Evolutionary conservation across 495 filamentous ascomycete genomes (phyloP).

Genomic region (Hapsidospora chrysogenum): DNA sequence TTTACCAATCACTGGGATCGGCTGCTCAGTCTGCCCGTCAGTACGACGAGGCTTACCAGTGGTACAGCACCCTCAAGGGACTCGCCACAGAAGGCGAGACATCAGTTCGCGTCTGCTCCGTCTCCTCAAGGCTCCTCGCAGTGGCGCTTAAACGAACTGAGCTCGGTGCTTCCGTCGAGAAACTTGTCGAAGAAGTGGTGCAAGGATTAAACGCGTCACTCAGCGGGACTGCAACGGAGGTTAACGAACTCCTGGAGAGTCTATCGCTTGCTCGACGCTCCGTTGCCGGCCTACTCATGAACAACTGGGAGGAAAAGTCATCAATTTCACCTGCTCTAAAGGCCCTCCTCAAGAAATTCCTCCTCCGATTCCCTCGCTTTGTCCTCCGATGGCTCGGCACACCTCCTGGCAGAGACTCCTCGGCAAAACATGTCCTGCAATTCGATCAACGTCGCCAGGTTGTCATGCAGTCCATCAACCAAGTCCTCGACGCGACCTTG

Average conservation of each 20-base stretch:
- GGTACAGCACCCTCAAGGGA: conserved; percentile 24
- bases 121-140: conserved; percentile 26
- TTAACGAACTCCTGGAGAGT: conserved; percentile 54
- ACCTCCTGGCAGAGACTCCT: conserved; percentile 19
- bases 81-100: conserved; percentile 19
- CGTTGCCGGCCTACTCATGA: conserved; percentile 33
- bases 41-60: conserved; percentile 26
- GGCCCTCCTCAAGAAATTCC: conserved; percentile 27
- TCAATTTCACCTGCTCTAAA: background rate
- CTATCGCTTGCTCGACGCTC: conserved; percentile 46
- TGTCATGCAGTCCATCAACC: conserved; percentile 23
- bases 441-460: conserved; percentile 38
- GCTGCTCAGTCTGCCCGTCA: conserved; percentile 27
- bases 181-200: conserved; percentile 27
- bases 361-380: conserved; percentile 35
- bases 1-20: conserved; percentile 21
- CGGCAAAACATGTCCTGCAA: conserved; percentile 31
- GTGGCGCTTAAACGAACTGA: conserved; percentile 18
- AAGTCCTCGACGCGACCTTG: conserved; percentile 39
- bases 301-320: conserved; percentile 2
- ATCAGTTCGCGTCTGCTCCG: conserved; percentile 22
- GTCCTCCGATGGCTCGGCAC: conserved; percentile 38
- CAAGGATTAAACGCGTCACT: conserved; percentile 38
- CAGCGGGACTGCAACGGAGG: conserved; percentile 41
- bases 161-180: conserved; percentile 16